These are phyloP conservation scores for Phytopythium cucurbitacearum DNA, from an alignment of 352 stramenopile species.

Conservation along the genomic window DNA sequence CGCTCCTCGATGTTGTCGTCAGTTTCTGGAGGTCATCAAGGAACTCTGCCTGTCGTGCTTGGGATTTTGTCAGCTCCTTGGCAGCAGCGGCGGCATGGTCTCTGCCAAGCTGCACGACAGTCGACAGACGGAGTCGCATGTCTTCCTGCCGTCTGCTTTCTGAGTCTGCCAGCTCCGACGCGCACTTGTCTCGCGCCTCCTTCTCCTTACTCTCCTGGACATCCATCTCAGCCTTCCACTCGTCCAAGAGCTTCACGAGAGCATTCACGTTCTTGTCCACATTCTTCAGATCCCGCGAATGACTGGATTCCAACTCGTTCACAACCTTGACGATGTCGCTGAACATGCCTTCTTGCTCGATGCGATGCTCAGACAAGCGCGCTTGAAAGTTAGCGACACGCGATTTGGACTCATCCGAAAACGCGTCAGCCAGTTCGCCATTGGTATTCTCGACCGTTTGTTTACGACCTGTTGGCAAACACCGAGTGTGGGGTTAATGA, in stretches of 20 bases:
- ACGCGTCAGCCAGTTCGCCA: slow-evolving; percentile 34
- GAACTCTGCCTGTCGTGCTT: slow-evolving; percentile 20
- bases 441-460: slow-evolving; percentile 44
- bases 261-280: slow-evolving; percentile 28
- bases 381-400: slow-evolving; percentile 47
- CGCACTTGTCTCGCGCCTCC: slow-evolving; percentile 11
- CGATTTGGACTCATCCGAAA: slow-evolving; percentile 31
- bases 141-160: slow-evolving; percentile 19
- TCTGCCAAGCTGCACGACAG: slow-evolving; percentile 26
- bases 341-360: slow-evolving; percentile 41
- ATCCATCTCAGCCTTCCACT: slow-evolving; percentile 13
- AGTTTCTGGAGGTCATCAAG: slow-evolving; percentile 25
- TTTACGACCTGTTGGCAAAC: slow-evolving; percentile 32
- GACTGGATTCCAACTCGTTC: slow-evolving; percentile 35
- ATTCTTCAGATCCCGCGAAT: slow-evolving; percentile 38
- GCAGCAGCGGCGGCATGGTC: slow-evolving; percentile 22
- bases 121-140: slow-evolving; percentile 29
- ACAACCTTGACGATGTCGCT: slow-evolving; percentile 36
- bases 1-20: slow-evolving; percentile 22
- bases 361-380: slow-evolving; percentile 42
- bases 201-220: slow-evolving; percentile 15
- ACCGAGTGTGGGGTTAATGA: background rate
- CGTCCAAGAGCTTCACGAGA: slow-evolving; percentile 27
- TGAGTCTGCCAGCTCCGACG: slow-evolving; percentile 17
- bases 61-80: slow-evolving; percentile 23